These are phyloP conservation scores for Sporobolomyces pararoseus DNA, from an alignment of 768 basidiomycete species.

Conservation along the genomic window DNA sequence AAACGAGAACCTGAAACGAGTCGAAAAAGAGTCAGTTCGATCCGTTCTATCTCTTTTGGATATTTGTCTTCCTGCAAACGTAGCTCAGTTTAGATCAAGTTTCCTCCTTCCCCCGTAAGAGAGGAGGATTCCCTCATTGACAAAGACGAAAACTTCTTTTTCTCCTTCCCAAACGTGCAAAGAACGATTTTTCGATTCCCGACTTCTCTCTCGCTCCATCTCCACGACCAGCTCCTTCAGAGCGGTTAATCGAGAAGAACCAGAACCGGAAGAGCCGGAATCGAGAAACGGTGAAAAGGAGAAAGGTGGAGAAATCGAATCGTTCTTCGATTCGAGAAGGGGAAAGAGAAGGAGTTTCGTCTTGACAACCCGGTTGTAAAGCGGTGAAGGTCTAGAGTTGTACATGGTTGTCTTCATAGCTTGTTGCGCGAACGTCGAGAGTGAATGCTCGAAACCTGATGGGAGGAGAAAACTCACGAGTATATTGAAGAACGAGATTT, in stretches of 20 bases:
- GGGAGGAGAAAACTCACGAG: not conserved
- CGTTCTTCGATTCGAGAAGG: not conserved
- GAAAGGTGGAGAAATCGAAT: not conserved
- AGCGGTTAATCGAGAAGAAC: too few relatives aligned
- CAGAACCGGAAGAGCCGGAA: too few relatives aligned
- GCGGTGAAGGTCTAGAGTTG: conserved; percentile 15
- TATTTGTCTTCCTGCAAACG: too few relatives aligned
- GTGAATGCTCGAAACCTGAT: too few relatives aligned
- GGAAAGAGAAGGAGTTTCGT: not conserved
- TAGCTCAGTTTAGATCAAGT: conserved; percentile 44
- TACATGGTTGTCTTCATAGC: conserved; percentile 12
- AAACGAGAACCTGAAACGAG: too few relatives aligned
- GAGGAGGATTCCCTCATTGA: conserved; percentile 6
- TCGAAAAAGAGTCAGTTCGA: too few relatives aligned
- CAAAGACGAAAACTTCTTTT: not conserved
- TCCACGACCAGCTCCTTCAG: not conserved
- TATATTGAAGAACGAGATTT: not conserved
- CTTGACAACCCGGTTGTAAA: conserved; percentile 22
- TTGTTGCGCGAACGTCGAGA: conserved; percentile 1
- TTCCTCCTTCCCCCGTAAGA: not conserved
- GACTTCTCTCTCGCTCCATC: not conserved
- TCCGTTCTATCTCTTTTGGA: too few relatives aligned
- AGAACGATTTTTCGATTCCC: not conserved
- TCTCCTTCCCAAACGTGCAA: not conserved
- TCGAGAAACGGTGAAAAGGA: too few relatives aligned